Base-by-base conservation (phyloP, 345 rosid species). In the Euphorbia peplus region DNA sequence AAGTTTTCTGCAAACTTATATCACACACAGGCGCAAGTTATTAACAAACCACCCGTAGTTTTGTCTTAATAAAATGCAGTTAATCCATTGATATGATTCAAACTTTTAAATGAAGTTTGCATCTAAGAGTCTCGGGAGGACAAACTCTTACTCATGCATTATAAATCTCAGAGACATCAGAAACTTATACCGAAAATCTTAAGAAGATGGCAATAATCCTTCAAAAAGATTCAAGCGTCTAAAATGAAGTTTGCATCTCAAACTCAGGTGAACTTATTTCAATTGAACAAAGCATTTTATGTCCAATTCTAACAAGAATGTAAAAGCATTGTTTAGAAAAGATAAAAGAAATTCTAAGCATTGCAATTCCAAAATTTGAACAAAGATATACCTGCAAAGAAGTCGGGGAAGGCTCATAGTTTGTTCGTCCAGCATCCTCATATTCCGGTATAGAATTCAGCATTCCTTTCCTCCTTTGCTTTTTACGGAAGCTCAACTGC, bases 391-490 rank as follows among this genome's bases (percentile, higher is more conserved):
- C 80, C 76, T 68, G 67, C 28, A 72, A 42, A 56, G 58, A 37
- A 63, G 37, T 30, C 25, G 67, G 46, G 47, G 61, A 68, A 16
- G 51, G 51, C 18, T 25, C 76, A 25, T 73, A 41, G 9, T 68
- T 46, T 37, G 5, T 61, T 63, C 50, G 25, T 64, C 60, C 67
- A 60, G 42, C 46, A 10, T 70, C 56, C 57, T 72, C 68, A 19
- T 69, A 60, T 58, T 77, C 77, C 21, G 73, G 73, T 56, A 72
- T 68, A 18, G 70, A 68, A 58, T 64, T 44, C 51, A 77, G 46
- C 42, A 41, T 64, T 29, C 74, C 73, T 53, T 68, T 73, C 57
- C 70, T 64, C 19, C 16, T 61, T 55, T 56, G 61, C 51, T 52
- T 63, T 25, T 60, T 64, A 8, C 54, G 30, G 22, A 12, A 42